phyloP scores from a whole-genome alignment of 2,329 filamentous ascomycete genomes.

The Pseudofabraea citricarpa region DNA sequence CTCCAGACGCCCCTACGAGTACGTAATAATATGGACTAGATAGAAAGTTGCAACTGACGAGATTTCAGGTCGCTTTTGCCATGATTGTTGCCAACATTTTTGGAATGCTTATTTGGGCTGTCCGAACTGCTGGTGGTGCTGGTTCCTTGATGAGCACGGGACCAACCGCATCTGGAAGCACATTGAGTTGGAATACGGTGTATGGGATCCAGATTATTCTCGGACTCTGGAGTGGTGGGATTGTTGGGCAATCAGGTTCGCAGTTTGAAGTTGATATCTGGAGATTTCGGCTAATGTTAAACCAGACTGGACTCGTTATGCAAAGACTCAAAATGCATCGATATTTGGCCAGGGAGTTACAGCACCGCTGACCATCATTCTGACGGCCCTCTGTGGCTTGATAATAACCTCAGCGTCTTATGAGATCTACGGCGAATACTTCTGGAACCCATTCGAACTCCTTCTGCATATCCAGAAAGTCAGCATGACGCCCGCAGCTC shows the following conservation, averaged over 20 bases:
- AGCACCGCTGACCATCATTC: conserved; percentile 31
- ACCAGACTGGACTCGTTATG: conserved; percentile 31
- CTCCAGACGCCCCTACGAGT: conserved; percentile 23
- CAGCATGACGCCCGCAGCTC: conserved; percentile 20
- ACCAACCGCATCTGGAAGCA: conserved; percentile 20
- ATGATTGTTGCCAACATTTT: conserved; percentile 28
- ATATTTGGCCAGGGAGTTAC: conserved; percentile 26
- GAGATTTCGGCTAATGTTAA: background rate
- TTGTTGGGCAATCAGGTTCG: conserved; percentile 23
- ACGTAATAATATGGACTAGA: too few species aligned
- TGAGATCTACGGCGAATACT: conserved; percentile 28
- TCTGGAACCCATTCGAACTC: conserved; percentile 35
- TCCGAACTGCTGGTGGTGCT: conserved; percentile 22
- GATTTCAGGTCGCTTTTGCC: conserved; percentile 19
- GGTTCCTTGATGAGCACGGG: conserved; percentile 20
- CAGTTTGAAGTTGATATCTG: background rate
- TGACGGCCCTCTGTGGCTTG: conserved; percentile 32
- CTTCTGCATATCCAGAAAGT: conserved; percentile 30
- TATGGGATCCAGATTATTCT: conserved; percentile 27
- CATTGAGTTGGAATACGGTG: conserved; percentile 25
- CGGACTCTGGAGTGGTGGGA: conserved; percentile 24
- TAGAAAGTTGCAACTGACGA: too few species aligned
- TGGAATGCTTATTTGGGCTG: conserved; percentile 28
- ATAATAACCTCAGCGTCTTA: conserved; percentile 31
- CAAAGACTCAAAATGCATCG: conserved; percentile 21